Conservation (phyloP, 768 basidiomycete species). For the Chalciporus chontae region DNA sequence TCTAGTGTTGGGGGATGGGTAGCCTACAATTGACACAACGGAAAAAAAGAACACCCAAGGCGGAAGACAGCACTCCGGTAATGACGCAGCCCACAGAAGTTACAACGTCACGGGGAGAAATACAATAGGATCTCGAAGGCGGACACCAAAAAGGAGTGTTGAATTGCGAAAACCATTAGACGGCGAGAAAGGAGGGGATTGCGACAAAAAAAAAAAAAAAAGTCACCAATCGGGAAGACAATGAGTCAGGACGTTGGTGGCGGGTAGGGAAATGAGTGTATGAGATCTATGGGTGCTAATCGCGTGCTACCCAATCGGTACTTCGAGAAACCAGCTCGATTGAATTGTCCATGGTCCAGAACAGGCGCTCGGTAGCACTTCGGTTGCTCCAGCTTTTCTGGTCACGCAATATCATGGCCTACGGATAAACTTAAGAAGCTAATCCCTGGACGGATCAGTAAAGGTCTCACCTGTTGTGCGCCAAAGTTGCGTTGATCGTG, state of each 20-base stretch:
- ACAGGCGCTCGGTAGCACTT: slow-evolving; percentile 86
- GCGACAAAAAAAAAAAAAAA: slow-evolving; percentile 12
- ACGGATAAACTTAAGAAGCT: slow-evolving; percentile 5
- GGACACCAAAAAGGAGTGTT: slow-evolving; percentile 1
- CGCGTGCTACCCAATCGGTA: slow-evolving; percentile 81
- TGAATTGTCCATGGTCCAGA: slow-evolving; percentile 90
- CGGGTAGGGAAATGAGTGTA: not conserved
- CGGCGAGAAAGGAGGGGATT: not conserved
- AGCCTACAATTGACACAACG: slow-evolving; percentile 19
- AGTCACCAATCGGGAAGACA: slow-evolving; percentile 6
- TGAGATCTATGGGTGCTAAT: slow-evolving; percentile 34
- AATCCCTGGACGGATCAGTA: not conserved
- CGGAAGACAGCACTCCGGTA: slow-evolving; percentile 8
- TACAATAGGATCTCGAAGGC: slow-evolving; percentile 17
- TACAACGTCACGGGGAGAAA: slow-evolving; percentile 18
- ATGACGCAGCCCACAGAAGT: slow-evolving; percentile 15
- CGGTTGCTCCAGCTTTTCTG: slow-evolving; percentile 95
- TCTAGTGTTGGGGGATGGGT: slow-evolving; percentile 11
- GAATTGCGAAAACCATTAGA: slow-evolving; percentile 4
- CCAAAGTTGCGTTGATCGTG: slow-evolving; percentile 94
- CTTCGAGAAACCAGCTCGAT: slow-evolving; percentile 83
- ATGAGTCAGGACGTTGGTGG: not conserved
- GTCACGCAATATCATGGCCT: slow-evolving; percentile 95
- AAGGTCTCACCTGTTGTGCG: slow-evolving; percentile 79
- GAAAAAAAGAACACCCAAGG: slow-evolving; percentile 12